Percentiles rank a stretch among this genome's conserved stretches.
phyloP scores from a whole-genome alignment of 768 basidiomycete genomes.

The Collybia sp. region DNA sequence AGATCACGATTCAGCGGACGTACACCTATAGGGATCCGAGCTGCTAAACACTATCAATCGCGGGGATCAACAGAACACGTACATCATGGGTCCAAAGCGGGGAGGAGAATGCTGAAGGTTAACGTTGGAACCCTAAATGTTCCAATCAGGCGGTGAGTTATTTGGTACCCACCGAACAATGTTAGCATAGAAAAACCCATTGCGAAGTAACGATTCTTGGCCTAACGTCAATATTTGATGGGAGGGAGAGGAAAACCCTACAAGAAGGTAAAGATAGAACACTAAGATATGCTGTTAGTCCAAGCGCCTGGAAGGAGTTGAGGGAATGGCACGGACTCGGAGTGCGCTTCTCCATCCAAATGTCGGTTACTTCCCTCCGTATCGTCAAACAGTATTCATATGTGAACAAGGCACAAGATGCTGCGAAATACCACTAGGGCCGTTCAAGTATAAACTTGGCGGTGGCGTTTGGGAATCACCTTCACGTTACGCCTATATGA shows the following conservation, averaged over 20 bases:
- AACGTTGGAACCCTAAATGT: background rate
- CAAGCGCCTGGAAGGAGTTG: no score
- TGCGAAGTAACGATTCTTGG: background rate
- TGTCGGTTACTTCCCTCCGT: background rate
- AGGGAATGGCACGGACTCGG: background rate
- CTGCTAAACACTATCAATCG: no score
- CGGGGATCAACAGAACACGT: background rate
- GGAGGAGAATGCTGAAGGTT: background rate
- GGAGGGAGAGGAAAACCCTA: background rate
- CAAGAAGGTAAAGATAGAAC: background rate
- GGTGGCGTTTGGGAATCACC: no score
- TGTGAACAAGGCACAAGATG: background rate
- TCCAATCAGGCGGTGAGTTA: background rate
- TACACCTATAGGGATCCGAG: no score
- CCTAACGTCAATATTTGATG: background rate
- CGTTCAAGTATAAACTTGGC: no score
- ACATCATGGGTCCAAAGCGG: background rate
- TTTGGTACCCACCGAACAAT: background rate
- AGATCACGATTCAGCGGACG: background rate
- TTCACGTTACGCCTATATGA: no score
- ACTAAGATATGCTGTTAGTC: background rate
- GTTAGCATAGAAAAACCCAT: background rate
- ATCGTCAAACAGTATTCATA: constrained; percentile 3
- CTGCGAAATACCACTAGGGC: constrained; percentile 1
- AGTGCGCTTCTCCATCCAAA: background rate